Evolutionary conservation across 169 alveolate genomes (phyloP).

Genomic region (Plasmodium vivax): DNA sequence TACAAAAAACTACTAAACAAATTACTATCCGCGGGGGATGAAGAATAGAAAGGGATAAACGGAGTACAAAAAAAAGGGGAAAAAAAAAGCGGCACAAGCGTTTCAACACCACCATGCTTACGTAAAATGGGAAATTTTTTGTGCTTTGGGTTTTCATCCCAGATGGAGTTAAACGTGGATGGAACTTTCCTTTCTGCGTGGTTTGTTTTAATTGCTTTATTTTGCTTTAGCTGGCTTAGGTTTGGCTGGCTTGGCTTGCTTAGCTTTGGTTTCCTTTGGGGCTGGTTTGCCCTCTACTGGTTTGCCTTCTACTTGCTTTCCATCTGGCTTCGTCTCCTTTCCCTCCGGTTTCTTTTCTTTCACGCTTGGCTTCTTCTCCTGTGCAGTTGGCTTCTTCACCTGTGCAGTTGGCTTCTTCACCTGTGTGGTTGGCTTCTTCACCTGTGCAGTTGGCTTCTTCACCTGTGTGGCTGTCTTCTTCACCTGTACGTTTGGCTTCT

Average conservation of each 20-base stretch:
- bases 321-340: background rate
- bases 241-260: background rate
- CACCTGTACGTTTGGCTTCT: no score
- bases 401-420: no score
- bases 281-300: background rate
- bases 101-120: background rate
- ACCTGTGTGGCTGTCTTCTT: no score
- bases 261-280: background rate
- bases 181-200: background rate
- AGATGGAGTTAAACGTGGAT: background rate
- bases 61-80: background rate
- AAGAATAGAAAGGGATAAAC: background rate
- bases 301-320: no score
- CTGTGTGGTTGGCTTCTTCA: no score
- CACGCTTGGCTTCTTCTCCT: background rate
- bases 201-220: no score
- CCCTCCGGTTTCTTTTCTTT: background rate
- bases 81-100: background rate
- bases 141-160: background rate
- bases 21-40: background rate
- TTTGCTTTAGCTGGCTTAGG: background rate
- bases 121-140: no score
- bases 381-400: no score
- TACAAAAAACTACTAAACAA: background rate
- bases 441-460: no score